A percentile compares a stretch with the other conserved stretches of the same genome.
phyloP scores from a whole-genome alignment of 129 eudicot species.

The Logfia minima region DNA sequence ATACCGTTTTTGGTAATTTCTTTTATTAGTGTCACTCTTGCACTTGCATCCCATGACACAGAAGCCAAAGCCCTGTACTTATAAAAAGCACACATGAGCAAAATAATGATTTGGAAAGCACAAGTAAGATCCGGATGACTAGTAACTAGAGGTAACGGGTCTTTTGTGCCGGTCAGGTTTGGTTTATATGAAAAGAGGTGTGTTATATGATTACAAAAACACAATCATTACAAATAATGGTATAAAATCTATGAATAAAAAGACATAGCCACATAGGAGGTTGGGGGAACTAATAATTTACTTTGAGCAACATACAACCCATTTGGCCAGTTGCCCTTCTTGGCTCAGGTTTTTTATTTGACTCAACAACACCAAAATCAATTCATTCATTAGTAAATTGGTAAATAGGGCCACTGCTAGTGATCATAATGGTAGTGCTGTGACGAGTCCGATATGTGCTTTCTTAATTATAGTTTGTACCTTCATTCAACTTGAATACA shows the following conservation, averaged over 20 bases:
- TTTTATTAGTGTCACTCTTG: conserved; percentile 66
- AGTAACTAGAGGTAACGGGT: neutral
- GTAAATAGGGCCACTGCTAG: no score
- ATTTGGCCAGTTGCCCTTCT: neutral
- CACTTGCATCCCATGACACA: conserved; percentile 77
- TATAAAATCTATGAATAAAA: neutral
- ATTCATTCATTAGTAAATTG: neutral
- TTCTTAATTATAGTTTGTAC: conserved; percentile 50
- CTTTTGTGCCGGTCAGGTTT: neutral
- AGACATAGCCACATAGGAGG: neutral
- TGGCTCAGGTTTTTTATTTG: neutral
- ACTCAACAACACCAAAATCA: neutral
- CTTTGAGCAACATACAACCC: neutral
- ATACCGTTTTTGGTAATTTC: conserved; percentile 63
- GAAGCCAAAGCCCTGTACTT: conserved; percentile 67
- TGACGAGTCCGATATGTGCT: conserved; percentile 79
- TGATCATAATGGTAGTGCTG: conserved; percentile 40
- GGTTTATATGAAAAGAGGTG: neutral
- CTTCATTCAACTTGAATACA: conserved; percentile 57
- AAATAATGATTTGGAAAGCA: neutral
- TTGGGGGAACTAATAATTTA: neutral
- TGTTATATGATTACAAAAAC: no score
- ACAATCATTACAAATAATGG: neutral
- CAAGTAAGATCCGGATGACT: neutral
- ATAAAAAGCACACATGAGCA: conserved; percentile 5